Base-by-base conservation (phyloP, 192 early-diverging fungal species). In the Entophlyctis luteolus region DNA sequence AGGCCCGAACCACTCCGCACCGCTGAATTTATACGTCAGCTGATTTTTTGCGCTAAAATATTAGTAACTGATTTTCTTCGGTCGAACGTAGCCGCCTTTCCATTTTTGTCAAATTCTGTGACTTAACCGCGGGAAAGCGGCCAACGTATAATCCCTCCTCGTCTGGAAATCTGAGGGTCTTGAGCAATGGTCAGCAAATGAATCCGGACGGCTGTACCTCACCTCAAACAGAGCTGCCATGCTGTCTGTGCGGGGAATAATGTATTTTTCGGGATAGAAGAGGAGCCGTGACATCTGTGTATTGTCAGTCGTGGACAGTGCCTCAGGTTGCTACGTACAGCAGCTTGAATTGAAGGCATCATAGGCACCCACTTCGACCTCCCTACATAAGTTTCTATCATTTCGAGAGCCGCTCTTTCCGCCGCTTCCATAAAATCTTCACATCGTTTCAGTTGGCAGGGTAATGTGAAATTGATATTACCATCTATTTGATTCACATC, bases 71-170 rank as follows among this genome's bases (percentile, higher is more conserved):
- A 42, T 71, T 55, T 1, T 35, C n/a, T 25, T 71, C 60, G 16
- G 20, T 42, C 29, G 49, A 20, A 12, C 70, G 46, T 16, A 71
- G 39, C 16, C 70, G 29, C 48, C 70, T 12, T 36, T 71, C 70
- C 48, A 71, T 49, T 48, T 71, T 71, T 4, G 59, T 52, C 27
- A 71, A 34, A 42, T 71, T 71, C 28, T 25, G 10, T 27, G 59
- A 4, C n/a, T 62, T 63, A 10, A 71, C 60, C 4, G 32, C n/a
- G 12, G 70, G 70, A 33, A 36, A 42, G 34, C 38, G 27, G 5
- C 70, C 70, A 42, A 71, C 70, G 39, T 71, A 71, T 12, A 71
- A 55, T 3, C 70, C 70, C 56, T 71, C 70, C 39, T 62, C 23
- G 46, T 62, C 70, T 12, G 60, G 60, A 63, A 52, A 63, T 47